These are phyloP conservation scores for Tricholoma saponaceum DNA, from an alignment of 768 basidiomycete species.

Conservation along the genomic window DNA sequence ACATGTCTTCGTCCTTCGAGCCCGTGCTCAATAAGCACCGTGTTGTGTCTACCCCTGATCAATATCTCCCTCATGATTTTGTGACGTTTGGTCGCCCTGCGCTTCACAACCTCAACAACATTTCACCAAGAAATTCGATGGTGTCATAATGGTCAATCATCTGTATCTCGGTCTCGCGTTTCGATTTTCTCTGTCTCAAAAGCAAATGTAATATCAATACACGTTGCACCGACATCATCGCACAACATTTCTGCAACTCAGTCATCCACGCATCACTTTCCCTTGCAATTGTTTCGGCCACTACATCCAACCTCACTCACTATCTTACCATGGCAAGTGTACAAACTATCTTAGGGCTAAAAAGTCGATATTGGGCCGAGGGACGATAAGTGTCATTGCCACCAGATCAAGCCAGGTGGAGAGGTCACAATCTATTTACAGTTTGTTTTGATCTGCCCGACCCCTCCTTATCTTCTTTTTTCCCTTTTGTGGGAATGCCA, in stretches of 20 bases:
- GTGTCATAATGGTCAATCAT: constrained; percentile 49
- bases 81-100: constrained; percentile 75
- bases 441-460: constrained; percentile 31
- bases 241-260: constrained; percentile 63
- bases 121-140: constrained; percentile 55
- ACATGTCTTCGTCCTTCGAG: constrained; percentile 66
- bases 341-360: constrained; percentile 40
- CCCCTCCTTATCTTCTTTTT: constrained; percentile 28
- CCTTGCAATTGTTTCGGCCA: constrained; percentile 57
- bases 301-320: constrained; percentile 35
- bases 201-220: constrained; percentile 81
- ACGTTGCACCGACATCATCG: constrained; percentile 56
- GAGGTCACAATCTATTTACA: constrained; percentile 19
- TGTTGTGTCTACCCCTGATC: constrained; percentile 65
- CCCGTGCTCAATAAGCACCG: constrained; percentile 69
- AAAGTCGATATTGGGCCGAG: constrained; percentile 24
- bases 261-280: constrained; percentile 66
- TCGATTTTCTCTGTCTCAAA: constrained; percentile 49
- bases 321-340: constrained; percentile 46
- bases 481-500: constrained; percentile 18
- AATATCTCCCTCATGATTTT: constrained; percentile 78
- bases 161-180: constrained; percentile 33
- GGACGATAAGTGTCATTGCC: constrained; percentile 18
- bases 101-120: constrained; percentile 73
- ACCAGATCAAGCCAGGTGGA: neutral